These are phyloP conservation scores for Aspergillus awamori DNA, from an alignment of 2,329 filamentous ascomycete genomes.

Conservation along the genomic window DNA sequence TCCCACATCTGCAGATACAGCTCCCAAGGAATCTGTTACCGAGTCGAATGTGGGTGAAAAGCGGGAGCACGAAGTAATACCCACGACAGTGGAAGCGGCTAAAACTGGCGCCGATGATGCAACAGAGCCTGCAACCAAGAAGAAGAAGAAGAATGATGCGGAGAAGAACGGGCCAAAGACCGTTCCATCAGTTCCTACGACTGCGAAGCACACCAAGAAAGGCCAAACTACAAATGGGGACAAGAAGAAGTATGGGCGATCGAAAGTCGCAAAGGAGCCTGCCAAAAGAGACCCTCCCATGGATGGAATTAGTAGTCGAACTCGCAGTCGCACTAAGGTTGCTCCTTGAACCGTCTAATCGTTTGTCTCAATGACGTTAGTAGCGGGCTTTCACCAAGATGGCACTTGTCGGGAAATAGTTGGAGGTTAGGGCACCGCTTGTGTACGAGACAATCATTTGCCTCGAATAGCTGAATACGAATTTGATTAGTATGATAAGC, in stretches of 20 bases:
- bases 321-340: constrained; percentile 42
- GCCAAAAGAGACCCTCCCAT: constrained; percentile 31
- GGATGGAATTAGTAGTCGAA: constrained; percentile 43
- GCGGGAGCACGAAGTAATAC: constrained; percentile 25
- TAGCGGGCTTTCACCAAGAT: not conserved
- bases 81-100: constrained; percentile 6
- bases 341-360: constrained; percentile 14
- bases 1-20: constrained; percentile 2
- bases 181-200: constrained; percentile 14
- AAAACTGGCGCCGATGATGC: constrained; percentile 19
- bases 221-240: constrained; percentile 24
- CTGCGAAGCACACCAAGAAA: constrained; percentile 12
- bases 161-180: constrained; percentile 18
- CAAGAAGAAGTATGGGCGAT: constrained; percentile 35
- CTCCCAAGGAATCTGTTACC: not conserved
- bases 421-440: too few relatives aligned
- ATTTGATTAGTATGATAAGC: not conserved
- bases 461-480: not conserved
- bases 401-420: too few relatives aligned
- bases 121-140: constrained; percentile 36
- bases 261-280: constrained; percentile 37
- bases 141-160: constrained; percentile 38
- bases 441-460: not conserved
- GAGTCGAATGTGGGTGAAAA: constrained; percentile 27
- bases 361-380: not conserved